Percentiles rank a stretch among this genome's conserved stretches.
Conservation (phyloP, 1,284 basidiomycete species). For the Cryptococcus sp. region DNA sequence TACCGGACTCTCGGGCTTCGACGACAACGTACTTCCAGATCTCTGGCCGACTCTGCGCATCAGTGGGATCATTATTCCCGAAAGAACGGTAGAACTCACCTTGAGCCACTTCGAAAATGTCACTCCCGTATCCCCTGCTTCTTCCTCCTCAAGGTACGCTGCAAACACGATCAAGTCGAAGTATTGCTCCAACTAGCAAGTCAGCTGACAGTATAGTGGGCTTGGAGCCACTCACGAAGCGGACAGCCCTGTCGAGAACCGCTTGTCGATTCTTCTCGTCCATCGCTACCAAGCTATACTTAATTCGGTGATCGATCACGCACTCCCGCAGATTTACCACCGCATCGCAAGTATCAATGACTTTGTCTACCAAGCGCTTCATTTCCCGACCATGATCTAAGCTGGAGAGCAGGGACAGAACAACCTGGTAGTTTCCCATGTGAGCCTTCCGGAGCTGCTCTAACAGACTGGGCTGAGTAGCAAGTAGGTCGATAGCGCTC, state of each 20-base stretch:
- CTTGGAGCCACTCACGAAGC: slow-evolving; percentile 34
- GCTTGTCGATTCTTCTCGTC: slow-evolving; percentile 54
- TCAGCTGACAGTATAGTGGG: neutral
- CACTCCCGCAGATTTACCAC: slow-evolving; percentile 86
- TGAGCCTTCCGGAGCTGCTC: slow-evolving; percentile 80
- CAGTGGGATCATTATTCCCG: slow-evolving; percentile 6
- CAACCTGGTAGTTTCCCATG: slow-evolving; percentile 82
- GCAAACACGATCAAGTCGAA: slow-evolving; percentile 96
- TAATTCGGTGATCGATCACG: slow-evolving; percentile 73
- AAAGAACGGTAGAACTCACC: slow-evolving; percentile 47
- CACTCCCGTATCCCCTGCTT: slow-evolving; percentile 59
- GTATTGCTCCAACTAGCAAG: slow-evolving; percentile 53
- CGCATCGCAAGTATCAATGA: slow-evolving; percentile 81
- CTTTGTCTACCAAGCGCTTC: slow-evolving; percentile 78
- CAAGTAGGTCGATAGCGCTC: slow-evolving; percentile 75
- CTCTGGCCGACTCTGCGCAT: slow-evolving; percentile 66
- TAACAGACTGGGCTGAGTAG: slow-evolving; percentile 68
- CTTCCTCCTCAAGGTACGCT: slow-evolving; percentile 71
- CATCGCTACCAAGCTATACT: slow-evolving; percentile 73
- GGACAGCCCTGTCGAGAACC: slow-evolving; percentile 47
- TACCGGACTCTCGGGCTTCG: slow-evolving; percentile 1
- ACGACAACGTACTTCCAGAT: slow-evolving; percentile 76
- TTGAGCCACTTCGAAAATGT: slow-evolving; percentile 84
- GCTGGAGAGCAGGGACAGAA: slow-evolving; percentile 82
- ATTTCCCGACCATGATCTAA: slow-evolving; percentile 73